phyloP scores from a whole-genome alignment of 2,329 filamentous ascomycete genomes.

The Alternaria triticina region DNA sequence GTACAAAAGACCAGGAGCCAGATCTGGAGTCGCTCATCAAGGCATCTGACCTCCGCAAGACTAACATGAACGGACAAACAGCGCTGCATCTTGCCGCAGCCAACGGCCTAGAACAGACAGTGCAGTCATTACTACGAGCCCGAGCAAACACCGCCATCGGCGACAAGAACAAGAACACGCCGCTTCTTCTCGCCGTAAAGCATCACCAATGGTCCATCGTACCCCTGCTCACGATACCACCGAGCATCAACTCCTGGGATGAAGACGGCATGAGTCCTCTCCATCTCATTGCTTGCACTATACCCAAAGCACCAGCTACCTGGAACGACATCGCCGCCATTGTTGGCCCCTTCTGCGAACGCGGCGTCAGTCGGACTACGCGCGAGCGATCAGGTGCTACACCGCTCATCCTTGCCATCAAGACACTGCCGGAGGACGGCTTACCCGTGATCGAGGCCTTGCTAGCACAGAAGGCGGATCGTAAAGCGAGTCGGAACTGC shows the following conservation, averaged over 20 bases:
- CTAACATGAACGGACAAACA: constrained; percentile 22
- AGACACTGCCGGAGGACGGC: constrained; percentile 37
- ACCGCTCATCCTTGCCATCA: constrained; percentile 42
- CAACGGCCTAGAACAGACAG: constrained; percentile 29
- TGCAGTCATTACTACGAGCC: constrained; percentile 31
- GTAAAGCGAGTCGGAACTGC: constrained; percentile 34
- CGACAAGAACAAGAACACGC: constrained; percentile 33
- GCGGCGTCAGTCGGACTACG: constrained; percentile 41
- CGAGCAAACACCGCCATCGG: constrained; percentile 29
- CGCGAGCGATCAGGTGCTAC: constrained; percentile 42
- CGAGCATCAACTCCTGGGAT: constrained; percentile 43
- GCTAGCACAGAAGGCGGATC: constrained; percentile 23
- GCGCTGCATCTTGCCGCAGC: constrained; percentile 39
- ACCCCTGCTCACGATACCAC: constrained; percentile 33
- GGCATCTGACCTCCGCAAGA: constrained; percentile 26
- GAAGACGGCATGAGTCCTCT: constrained; percentile 38
- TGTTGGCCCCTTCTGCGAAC: constrained; percentile 35
- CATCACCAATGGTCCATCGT: constrained; percentile 38
- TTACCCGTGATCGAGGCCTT: constrained; percentile 35
- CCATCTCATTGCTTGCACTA: constrained; percentile 37
- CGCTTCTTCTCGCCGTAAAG: constrained; percentile 38
- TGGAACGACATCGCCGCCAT: constrained; percentile 39
- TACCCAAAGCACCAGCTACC: constrained; percentile 24
- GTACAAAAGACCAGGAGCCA: constrained; percentile 25
- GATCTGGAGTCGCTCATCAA: constrained; percentile 34